These are phyloP conservation scores for Hygrophorus russula DNA, from an alignment of 768 basidiomycete species.

Conservation along the genomic window DNA sequence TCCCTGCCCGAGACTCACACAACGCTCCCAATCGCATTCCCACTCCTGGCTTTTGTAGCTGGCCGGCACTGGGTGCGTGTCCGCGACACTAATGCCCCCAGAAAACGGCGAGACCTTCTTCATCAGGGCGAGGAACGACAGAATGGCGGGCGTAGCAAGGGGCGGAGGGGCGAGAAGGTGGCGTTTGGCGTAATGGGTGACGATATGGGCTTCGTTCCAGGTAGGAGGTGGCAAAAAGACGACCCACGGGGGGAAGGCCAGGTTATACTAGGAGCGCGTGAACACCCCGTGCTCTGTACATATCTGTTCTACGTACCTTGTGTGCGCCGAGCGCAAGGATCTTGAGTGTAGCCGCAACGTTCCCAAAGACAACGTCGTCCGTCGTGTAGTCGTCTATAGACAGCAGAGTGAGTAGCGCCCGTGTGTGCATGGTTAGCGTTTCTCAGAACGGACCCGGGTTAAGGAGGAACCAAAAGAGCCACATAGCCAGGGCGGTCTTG, in stretches of 20 bases:
- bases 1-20: slow-evolving; percentile 24
- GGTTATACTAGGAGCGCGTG: slow-evolving; percentile 39
- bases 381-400: slow-evolving; percentile 35
- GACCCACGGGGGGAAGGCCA: slow-evolving; percentile 47
- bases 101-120: slow-evolving; percentile 19
- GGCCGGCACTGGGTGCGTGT: neutral
- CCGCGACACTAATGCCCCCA: neutral
- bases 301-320: slow-evolving; percentile 19
- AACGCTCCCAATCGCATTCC: slow-evolving; percentile 63
- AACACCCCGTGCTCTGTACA: slow-evolving; percentile 6
- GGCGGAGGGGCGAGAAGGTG: slow-evolving; percentile 45
- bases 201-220: slow-evolving; percentile 11
- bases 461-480: slow-evolving; percentile 70
- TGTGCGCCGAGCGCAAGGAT: slow-evolving; percentile 61
- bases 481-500: slow-evolving; percentile 54
- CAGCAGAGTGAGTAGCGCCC: neutral
- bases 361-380: slow-evolving; percentile 28
- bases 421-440: neutral
- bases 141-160: slow-evolving; percentile 60
- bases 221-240: slow-evolving; percentile 33
- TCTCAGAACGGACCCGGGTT: slow-evolving; percentile 36
- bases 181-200: slow-evolving; percentile 33
- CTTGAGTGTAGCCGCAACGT: slow-evolving; percentile 42
- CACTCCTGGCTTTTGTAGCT: slow-evolving; percentile 39
- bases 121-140: slow-evolving; percentile 52